These are phyloP conservation scores for Aphanocladium album DNA, from an alignment of 2,329 filamentous ascomycete species.

Conservation along the genomic window DNA sequence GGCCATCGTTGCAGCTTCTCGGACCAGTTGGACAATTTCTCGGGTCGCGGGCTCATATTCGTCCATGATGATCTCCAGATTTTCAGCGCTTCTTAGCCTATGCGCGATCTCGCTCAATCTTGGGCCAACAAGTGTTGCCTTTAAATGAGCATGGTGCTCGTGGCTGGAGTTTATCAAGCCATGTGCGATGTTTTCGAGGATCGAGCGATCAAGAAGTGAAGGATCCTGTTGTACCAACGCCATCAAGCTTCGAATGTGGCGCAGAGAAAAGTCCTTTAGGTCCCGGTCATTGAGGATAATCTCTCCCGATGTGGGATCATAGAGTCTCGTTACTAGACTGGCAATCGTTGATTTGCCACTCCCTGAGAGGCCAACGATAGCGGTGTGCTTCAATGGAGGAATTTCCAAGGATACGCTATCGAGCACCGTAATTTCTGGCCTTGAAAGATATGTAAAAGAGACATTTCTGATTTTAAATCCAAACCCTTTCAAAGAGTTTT, in stretches of 20 bases:
- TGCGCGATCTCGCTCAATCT: too few relatives aligned
- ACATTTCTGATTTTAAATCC: too few relatives aligned
- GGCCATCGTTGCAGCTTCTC: too few relatives aligned
- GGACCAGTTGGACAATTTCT: too few relatives aligned
- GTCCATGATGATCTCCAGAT: too few relatives aligned
- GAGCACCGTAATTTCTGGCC: constrained; percentile 52
- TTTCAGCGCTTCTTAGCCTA: too few relatives aligned
- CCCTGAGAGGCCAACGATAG: constrained; percentile 65
- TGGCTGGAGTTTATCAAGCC: constrained; percentile 37
- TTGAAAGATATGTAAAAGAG: constrained; percentile 33
- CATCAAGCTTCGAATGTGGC: constrained; percentile 50
- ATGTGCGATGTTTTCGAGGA: constrained; percentile 45
- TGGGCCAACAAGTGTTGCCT: too few relatives aligned
- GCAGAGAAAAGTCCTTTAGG: constrained; percentile 51
- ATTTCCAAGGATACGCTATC: constrained; percentile 50
- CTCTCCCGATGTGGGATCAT: constrained; percentile 40
- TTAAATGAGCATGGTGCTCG: too few relatives aligned
- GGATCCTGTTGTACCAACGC: constrained; percentile 59
- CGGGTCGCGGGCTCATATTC: too few relatives aligned
- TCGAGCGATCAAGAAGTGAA: constrained; percentile 55
- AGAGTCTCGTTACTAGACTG: constrained; percentile 62
- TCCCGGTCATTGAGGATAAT: constrained; percentile 36
- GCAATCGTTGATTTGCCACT: constrained; percentile 66
- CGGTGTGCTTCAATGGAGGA: constrained; percentile 56
- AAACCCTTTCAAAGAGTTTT: too few relatives aligned